Evolutionary conservation across 2,329 filamentous ascomycete genomes (phyloP).

Genomic region (Pezicula neosporulosa): DNA sequence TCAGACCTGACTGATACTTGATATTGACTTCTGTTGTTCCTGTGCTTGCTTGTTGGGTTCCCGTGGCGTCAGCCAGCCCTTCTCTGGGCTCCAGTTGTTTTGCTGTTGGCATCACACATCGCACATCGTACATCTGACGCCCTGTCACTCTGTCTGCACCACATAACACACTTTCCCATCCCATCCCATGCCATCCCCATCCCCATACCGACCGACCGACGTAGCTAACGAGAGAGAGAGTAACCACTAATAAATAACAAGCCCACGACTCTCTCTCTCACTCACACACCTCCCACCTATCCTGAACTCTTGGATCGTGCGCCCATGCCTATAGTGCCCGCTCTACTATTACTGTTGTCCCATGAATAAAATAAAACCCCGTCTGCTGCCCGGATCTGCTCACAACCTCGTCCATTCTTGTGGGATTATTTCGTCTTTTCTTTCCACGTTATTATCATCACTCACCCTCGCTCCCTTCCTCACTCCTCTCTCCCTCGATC

Average conservation of each 20-base stretch:
- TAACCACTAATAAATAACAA: background rate
- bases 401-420: background rate
- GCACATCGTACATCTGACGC: background rate
- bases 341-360: background rate
- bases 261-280: background rate
- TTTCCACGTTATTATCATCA: background rate
- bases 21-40: background rate
- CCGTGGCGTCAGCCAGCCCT: background rate
- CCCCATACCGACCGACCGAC: background rate
- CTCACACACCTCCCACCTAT: background rate
- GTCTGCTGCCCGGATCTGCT: background rate
- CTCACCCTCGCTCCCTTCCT: background rate
- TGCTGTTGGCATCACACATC: background rate
- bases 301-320: constrained; percentile 1
- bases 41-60: background rate
- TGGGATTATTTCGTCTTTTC: background rate
- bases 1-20: no score
- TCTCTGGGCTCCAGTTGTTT: background rate
- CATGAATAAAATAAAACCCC: constrained; percentile 1
- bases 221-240: no score
- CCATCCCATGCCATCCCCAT: no score
- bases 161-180: background rate
- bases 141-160: background rate
- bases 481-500: no score
- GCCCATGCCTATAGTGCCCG: background rate